Percentiles rank a stretch among this genome's conserved stretches.
These are phyloP conservation scores for Crithidia thermophila DNA, from an alignment of 208 protist species.

Conservation along the genomic window DNA sequence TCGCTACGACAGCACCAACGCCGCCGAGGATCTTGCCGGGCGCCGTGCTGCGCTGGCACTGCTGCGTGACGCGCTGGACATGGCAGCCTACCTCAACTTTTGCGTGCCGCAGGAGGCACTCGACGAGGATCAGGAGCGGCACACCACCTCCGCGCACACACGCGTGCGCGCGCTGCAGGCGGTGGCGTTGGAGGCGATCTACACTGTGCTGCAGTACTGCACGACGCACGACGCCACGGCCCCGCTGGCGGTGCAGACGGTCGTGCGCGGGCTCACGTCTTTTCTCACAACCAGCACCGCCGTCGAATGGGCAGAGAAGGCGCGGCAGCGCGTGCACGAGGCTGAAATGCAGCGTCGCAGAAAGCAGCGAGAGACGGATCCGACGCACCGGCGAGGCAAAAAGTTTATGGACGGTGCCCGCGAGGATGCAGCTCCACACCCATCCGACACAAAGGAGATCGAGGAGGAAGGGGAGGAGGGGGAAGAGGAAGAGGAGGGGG, in stretches of 20 bases:
- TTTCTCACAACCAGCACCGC: conserved; percentile 71
- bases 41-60: conserved; percentile 51
- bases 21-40: conserved; percentile 24
- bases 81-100: conserved; percentile 65
- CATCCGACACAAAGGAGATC: too few species aligned
- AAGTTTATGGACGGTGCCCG: too few species aligned
- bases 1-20: conserved; percentile 36
- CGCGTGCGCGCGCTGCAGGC: conserved; percentile 73
- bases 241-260: conserved; percentile 46
- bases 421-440: too few species aligned
- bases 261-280: conserved; percentile 63
- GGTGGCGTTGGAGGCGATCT: conserved; percentile 51
- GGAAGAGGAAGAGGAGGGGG: conserved; percentile 22
- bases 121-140: conserved; percentile 70
- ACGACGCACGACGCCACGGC: conserved; percentile 39
- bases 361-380: background rate
- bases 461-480: background rate
- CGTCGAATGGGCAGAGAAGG: conserved; percentile 40
- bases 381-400: background rate
- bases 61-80: conserved; percentile 58
- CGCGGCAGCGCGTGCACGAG: conserved; percentile 27
- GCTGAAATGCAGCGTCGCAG: conserved; percentile 26
- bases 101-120: conserved; percentile 51
- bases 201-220: conserved; percentile 63
- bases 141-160: conserved; percentile 67